Evolutionary conservation across 2,329 filamentous ascomycete genomes (phyloP), one percentile per base, ranked within the genome.

Genomic region (Plenodomus lindquistii): DNA sequence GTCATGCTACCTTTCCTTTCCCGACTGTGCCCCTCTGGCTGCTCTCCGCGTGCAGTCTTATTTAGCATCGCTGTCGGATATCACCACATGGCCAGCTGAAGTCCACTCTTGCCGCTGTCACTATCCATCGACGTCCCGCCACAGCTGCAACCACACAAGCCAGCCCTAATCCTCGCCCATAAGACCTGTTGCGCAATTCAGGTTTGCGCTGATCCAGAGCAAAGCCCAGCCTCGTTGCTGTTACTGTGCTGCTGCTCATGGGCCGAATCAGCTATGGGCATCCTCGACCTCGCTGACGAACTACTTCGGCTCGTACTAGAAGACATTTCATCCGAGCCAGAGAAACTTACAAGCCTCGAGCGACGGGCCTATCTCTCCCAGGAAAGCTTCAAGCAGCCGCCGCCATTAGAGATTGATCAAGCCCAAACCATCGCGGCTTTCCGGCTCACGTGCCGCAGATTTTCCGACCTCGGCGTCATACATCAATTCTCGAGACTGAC

Each of bases 401-500:
- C 72, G 11, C 71, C 69, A 7, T 72, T 73, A 4, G 69, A 73
- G 21, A 71, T 67, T 35, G 71, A 75, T 46, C 75, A 77, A 40
- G 68, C 73, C 5, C 68, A 73, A 44, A 74, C 75, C 59, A 72
- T 79, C 52, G 76, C 73, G 39, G 70, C 63, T 53, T 78, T 81
- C 52, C 69, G 80, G 55, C 66, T 77, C 44, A 75, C 75, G 7
- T 59, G 56, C 45, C 50, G 43, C 27, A 59, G 46, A 21, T 59
- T 57, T 21, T 75, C 78, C 29, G 73, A 77, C 38, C 66, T 81
- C 36, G 80, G 78, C 13, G 75, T 78, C 19, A 72, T 75, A 15
- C 75, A 80, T 57, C 75, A 81, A 50, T 82, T 81, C 63, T 74
- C 75, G 13, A 73, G 77, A 34, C 76, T 81, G 42, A 78, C 75